Evolutionary conservation across 306 rosid species (phyloP).

Genomic region (Castanopsis chinensis): DNA sequence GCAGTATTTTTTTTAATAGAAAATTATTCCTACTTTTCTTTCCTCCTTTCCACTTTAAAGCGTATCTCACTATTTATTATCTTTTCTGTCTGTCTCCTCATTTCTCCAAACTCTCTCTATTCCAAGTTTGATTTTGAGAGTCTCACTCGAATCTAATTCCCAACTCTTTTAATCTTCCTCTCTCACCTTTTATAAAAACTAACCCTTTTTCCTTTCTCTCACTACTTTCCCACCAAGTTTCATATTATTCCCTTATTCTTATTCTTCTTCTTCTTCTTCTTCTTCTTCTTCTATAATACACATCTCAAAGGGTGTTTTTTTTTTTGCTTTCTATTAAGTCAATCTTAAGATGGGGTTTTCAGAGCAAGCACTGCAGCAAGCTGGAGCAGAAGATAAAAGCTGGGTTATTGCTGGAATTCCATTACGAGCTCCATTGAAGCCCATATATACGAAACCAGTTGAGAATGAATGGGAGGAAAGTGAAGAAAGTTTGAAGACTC

Average conservation of each 20-base stretch:
- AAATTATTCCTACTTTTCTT: constrained; percentile 17
- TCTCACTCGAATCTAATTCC: constrained; percentile 21
- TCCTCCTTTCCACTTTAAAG: constrained; percentile 9
- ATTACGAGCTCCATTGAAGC: constrained; percentile 58
- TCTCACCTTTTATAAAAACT: too few species aligned
- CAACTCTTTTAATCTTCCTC: constrained; percentile 9
- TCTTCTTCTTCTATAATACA: too few species aligned
- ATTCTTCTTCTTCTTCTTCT: not conserved
- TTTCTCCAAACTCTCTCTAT: not conserved
- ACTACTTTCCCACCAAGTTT: constrained; percentile 52
- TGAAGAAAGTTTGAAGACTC: constrained; percentile 46
- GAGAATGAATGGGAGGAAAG: constrained; percentile 22
- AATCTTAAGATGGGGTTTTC: constrained; percentile 58
- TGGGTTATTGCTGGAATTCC: constrained; percentile 73
- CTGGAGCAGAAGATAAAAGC: constrained; percentile 44
- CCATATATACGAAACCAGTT: constrained; percentile 43
- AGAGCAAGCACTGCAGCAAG: constrained; percentile 39
- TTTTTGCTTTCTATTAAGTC: too few species aligned
- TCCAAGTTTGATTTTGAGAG: not conserved
- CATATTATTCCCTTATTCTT: constrained; percentile 33
- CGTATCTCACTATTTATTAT: constrained; percentile 1
- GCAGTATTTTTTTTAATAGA: not conserved
- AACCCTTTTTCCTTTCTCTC: constrained; percentile 14
- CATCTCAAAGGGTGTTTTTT: too few species aligned
- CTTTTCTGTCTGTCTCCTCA: constrained; percentile 27